A percentile compares a stretch with the other conserved stretches of the same genome.
These are phyloP conservation scores for Marasmius oreades DNA, from an alignment of 1,284 basidiomycete species.

Conservation along the genomic window DNA sequence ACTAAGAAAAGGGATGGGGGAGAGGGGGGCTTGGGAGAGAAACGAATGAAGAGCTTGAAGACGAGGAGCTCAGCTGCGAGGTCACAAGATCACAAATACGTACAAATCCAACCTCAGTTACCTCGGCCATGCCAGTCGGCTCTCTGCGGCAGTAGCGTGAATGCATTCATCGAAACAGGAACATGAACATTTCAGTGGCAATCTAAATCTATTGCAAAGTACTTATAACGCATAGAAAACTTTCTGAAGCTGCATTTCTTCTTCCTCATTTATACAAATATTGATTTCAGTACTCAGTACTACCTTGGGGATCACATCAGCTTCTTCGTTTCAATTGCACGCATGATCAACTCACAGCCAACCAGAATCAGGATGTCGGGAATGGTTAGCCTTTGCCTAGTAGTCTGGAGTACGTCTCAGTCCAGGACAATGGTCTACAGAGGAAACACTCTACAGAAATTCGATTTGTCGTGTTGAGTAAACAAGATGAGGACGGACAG, in stretches of 20 bases:
- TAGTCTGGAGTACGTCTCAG: too few relatives aligned
- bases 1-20: slow-evolving; percentile 5
- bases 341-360: background rate
- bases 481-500: too few relatives aligned
- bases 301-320: background rate
- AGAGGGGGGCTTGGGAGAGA: background rate
- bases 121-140: background rate
- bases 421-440: too few relatives aligned
- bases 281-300: background rate
- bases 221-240: too few relatives aligned
- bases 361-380: background rate
- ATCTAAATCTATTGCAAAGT: too few relatives aligned
- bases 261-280: too few relatives aligned
- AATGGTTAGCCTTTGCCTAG: background rate
- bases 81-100: background rate
- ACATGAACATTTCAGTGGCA: too few relatives aligned
- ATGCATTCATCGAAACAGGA: too few relatives aligned
- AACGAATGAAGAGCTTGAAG: background rate
- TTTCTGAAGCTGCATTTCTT: too few relatives aligned
- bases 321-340: background rate
- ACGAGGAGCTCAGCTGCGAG: background rate
- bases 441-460: too few relatives aligned
- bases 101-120: background rate
- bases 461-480: too few relatives aligned
- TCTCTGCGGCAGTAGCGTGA: background rate